Conservation (phyloP, 495 filamentous ascomycete genomes). For the Penicillium bovifimosum region DNA sequence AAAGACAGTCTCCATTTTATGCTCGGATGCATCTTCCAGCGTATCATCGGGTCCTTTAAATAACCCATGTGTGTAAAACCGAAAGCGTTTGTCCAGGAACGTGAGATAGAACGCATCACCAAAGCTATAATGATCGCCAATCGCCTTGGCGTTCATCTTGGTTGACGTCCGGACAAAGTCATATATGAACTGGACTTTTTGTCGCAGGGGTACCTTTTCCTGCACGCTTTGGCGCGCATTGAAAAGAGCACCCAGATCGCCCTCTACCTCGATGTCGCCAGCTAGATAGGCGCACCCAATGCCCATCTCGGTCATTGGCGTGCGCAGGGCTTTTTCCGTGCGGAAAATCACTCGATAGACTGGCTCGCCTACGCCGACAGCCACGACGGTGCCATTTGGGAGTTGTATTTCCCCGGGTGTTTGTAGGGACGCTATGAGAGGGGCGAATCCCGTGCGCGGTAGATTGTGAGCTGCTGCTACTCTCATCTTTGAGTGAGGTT, state of each 20-base stretch:
- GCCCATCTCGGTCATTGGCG: constrained; percentile 13
- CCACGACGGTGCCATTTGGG: constrained; percentile 4
- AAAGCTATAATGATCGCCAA: constrained; percentile 15
- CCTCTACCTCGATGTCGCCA: constrained; percentile 10
- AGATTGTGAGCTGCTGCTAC: neutral
- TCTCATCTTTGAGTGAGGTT: neutral
- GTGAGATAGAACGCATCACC: constrained; percentile 15
- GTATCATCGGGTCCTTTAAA: constrained; percentile 10
- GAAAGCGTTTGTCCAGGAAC: constrained; percentile 12
- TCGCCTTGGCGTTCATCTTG: constrained; percentile 10
- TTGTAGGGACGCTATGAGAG: constrained; percentile 10
- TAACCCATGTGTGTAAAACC: constrained; percentile 13
- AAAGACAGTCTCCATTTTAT: constrained; percentile 15
- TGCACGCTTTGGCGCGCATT: neutral
- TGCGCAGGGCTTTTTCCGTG: constrained; percentile 1
- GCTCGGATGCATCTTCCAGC: constrained; percentile 14
- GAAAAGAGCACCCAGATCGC: constrained; percentile 9
- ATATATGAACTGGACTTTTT: constrained; percentile 13
- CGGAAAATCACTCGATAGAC: constrained; percentile 10
- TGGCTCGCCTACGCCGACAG: neutral
- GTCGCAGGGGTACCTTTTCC: constrained; percentile 10
- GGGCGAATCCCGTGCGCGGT: constrained; percentile 15
- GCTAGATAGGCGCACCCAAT: constrained; percentile 11
- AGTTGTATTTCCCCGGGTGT: constrained; percentile 13
- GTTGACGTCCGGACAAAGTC: constrained; percentile 12